A percentile compares a stretch with the other conserved stretches of the same genome.
These are phyloP conservation scores for Tricholoma furcatifolium DNA, from an alignment of 768 basidiomycete species.

Conservation along the genomic window DNA sequence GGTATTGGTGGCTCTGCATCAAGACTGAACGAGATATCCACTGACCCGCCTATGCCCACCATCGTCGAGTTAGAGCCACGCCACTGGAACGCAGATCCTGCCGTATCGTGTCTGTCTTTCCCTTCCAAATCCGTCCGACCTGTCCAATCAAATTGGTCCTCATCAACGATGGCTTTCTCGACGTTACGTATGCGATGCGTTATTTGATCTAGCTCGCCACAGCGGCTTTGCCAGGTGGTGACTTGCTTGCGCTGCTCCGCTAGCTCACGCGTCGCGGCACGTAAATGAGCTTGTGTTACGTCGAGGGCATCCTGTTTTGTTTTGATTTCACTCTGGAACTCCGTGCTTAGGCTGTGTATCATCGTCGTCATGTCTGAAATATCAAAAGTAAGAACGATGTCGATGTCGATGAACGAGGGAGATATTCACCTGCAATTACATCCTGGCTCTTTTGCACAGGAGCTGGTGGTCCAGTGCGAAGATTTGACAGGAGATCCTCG, in stretches of 20 bases:
- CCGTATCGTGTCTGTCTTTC: constrained; percentile 35
- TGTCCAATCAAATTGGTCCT: constrained; percentile 87
- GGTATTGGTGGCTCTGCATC: constrained; percentile 78
- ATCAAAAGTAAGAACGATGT: constrained; percentile 6
- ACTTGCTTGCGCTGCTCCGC: constrained; percentile 89
- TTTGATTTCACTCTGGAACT: constrained; percentile 84
- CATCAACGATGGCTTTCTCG: constrained; percentile 72
- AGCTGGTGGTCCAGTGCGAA: constrained; percentile 70
- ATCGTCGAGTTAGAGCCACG: constrained; percentile 68
- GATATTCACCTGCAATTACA: constrained; percentile 65
- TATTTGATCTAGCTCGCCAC: constrained; percentile 78
- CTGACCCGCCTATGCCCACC: constrained; percentile 59
- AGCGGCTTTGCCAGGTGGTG: constrained; percentile 67
- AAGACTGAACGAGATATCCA: constrained; percentile 61
- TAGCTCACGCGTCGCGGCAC: constrained; percentile 86
- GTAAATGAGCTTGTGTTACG: constrained; percentile 81
- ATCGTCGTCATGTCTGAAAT: constrained; percentile 77
- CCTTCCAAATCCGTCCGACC: constrained; percentile 59
- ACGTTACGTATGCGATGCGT: constrained; percentile 83
- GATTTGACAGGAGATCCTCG: constrained; percentile 76
- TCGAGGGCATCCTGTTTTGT: constrained; percentile 87
- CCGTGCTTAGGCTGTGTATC: constrained; percentile 73
- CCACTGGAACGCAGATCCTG: constrained; percentile 68
- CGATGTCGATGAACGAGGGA: not conserved
- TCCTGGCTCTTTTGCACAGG: constrained; percentile 89